Conservation (phyloP, 495 filamentous ascomycete genomes). For the Umbilicaria muhlenbergii region DNA sequence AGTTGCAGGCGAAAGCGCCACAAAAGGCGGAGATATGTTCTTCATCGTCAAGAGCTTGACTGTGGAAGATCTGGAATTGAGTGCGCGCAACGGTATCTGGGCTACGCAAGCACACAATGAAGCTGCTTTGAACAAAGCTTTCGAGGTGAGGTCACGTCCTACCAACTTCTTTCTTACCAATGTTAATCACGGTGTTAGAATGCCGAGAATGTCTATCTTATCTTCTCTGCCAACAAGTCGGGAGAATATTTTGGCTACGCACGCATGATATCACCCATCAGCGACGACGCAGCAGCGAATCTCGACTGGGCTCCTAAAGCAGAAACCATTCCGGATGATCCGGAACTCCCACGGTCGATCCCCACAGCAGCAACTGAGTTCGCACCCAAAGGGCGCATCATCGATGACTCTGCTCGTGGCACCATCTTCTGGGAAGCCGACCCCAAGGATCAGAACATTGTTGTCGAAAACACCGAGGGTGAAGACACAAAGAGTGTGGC, state of each 20-base stretch:
- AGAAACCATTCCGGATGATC: constrained; percentile 36
- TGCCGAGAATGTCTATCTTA: constrained; percentile 79
- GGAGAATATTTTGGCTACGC: constrained; percentile 97
- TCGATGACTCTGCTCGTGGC: constrained; percentile 81
- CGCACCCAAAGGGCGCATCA: constrained; percentile 74
- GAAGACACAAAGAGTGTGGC: constrained; percentile 17
- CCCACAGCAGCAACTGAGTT: constrained; percentile 64
- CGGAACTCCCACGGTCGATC: constrained; percentile 56
- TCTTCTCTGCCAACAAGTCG: constrained; percentile 97
- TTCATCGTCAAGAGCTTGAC: constrained; percentile 94
- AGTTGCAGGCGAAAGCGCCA: constrained; percentile 9
- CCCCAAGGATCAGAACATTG: constrained; percentile 30
- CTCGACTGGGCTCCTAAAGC: constrained; percentile 46
- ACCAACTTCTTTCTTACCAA: constrained; percentile 1
- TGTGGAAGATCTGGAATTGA: constrained; percentile 86
- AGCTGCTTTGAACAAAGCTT: constrained; percentile 65
- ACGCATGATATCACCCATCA: constrained; percentile 76
- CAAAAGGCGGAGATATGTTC: constrained; percentile 47
- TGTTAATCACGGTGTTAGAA: constrained; percentile 28
- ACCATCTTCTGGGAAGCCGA: constrained; percentile 97
- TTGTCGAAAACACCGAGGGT: constrained; percentile 15
- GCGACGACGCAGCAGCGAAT: constrained; percentile 51
- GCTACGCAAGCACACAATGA: constrained; percentile 94
- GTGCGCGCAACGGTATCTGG: constrained; percentile 76
- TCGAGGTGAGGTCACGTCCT: constrained; percentile 41